phyloP scores from a whole-genome alignment of 2,329 filamentous ascomycete genomes.

The Elsinoe fawcettii region DNA sequence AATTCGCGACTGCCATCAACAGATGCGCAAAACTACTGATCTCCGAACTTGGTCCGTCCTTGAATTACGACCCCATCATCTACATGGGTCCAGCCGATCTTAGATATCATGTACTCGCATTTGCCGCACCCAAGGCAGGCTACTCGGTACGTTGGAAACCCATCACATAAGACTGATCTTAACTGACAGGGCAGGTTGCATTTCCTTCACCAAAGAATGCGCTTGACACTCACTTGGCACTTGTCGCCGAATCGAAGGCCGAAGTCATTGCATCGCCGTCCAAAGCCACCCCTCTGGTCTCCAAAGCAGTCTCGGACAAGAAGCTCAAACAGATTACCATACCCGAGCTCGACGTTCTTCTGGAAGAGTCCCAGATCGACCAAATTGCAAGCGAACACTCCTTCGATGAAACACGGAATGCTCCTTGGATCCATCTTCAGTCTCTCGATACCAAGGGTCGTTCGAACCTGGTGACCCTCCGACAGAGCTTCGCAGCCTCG shows the following conservation, averaged over 20 bases:
- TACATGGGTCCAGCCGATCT: slow-evolving; percentile 33
- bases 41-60: slow-evolving; percentile 24
- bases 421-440: slow-evolving; percentile 15
- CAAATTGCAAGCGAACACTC: slow-evolving; percentile 7
- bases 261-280: slow-evolving; percentile 20
- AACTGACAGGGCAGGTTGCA: slow-evolving; percentile 15
- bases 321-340: slow-evolving; percentile 10
- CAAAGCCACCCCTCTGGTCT: not conserved
- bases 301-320: not conserved
- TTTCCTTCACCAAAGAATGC: slow-evolving; percentile 25
- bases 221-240: slow-evolving; percentile 24
- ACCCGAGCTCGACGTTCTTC: slow-evolving; percentile 3
- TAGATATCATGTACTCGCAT: slow-evolving; percentile 32
- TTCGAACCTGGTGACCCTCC: slow-evolving; percentile 3
- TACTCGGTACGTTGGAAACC: slow-evolving; percentile 27
- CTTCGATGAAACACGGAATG: slow-evolving; percentile 12
- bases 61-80: slow-evolving; percentile 29
- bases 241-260: slow-evolving; percentile 25
- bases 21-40: slow-evolving; percentile 30
- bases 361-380: not conserved
- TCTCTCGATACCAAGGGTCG: slow-evolving; percentile 8
- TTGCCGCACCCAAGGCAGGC: slow-evolving; percentile 39
- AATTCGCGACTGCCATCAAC: slow-evolving; percentile 29
- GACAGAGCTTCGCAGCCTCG: slow-evolving; percentile 10
- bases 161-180: not conserved